Percentiles rank a stretch among this genome's conserved stretches.
These are phyloP conservation scores for Xanthoceras sorbifolium DNA, from an alignment of 345 rosid genomes.

Conservation along the genomic window DNA sequence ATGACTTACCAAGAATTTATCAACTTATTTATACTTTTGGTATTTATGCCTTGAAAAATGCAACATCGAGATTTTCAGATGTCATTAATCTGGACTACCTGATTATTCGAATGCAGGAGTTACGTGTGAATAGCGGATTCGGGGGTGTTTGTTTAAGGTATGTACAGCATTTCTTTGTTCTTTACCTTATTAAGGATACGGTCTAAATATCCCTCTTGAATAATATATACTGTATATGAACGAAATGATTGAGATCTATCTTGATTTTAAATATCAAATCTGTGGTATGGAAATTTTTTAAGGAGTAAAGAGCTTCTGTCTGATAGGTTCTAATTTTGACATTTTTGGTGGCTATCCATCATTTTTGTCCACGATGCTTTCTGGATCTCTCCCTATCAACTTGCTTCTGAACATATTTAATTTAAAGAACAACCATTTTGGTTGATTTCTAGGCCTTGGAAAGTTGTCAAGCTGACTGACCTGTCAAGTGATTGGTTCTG, in stretches of 20 bases:
- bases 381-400: not conserved
- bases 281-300: not conserved
- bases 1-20: not conserved
- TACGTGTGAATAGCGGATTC: slow-evolving; percentile 75
- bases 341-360: not conserved
- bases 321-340: not conserved
- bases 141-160: slow-evolving; percentile 94
- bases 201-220: not conserved
- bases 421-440: not conserved
- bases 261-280: not conserved
- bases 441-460: not conserved
- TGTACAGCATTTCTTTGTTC: slow-evolving; percentile 4
- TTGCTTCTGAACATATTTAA: too few relatives aligned
- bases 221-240: not conserved
- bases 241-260: not conserved
- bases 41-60: not conserved
- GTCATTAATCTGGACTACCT: slow-evolving; percentile 7
- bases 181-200: not conserved
- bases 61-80: not conserved
- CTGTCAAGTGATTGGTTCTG: not conserved
- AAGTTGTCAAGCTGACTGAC: not conserved
- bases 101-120: slow-evolving; percentile 60
- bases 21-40: not conserved
- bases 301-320: not conserved
- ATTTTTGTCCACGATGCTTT: not conserved